Evolutionary conservation across 169 alveolate species (phyloP).

Genomic region (Plasmodium yoelii): DNA sequence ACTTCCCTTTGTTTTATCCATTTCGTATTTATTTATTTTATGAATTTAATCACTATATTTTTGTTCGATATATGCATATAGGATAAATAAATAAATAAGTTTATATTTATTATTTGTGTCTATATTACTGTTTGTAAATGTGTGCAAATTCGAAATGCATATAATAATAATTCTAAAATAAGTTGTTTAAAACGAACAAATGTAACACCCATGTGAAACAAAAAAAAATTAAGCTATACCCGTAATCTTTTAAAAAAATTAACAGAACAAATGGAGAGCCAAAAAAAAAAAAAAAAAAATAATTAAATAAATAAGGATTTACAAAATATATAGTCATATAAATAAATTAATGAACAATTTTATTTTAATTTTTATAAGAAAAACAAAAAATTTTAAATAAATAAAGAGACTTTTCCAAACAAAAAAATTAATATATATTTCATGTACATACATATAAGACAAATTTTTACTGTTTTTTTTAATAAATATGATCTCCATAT

Average conservation of each 20-base stretch:
- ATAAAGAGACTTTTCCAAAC: background rate
- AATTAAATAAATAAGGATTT: background rate
- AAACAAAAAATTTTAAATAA: slow-evolving; percentile 1
- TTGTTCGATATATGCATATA: background rate
- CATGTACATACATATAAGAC: slow-evolving; percentile 9
- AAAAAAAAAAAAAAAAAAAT: background rate
- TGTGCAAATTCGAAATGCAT: background rate
- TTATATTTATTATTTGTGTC: no score
- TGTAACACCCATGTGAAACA: background rate
- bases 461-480: background rate
- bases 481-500: background rate
- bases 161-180: background rate
- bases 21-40: background rate
- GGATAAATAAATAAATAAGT: no score
- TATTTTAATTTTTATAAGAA: background rate
- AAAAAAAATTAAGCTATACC: background rate
- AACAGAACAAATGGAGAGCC: background rate
- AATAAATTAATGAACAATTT: background rate
- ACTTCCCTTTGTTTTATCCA: slow-evolving; percentile 23
- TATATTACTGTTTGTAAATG: background rate
- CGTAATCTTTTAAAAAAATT: no score
- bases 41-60: background rate
- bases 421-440: background rate
- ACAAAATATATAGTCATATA: background rate
- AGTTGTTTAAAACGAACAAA: background rate